Conservation (phyloP, 495 filamentous ascomycete genomes). For the Penicillium chermesinum region DNA sequence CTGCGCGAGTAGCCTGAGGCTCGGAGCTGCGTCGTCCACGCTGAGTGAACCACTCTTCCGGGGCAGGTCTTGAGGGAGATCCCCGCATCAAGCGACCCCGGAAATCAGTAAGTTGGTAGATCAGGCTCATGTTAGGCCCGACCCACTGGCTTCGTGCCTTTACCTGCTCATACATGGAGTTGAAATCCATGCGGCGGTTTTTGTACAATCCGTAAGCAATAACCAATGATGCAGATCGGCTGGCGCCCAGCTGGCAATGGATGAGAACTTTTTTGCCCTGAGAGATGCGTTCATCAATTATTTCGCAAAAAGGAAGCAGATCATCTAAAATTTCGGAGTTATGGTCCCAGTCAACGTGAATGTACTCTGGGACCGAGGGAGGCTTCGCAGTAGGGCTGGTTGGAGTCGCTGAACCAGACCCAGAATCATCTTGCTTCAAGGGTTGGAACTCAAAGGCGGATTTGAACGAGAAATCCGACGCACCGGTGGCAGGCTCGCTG, state of each 20-base stretch:
- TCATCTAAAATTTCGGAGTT: constrained; percentile 93
- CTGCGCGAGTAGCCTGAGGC: constrained; percentile 27
- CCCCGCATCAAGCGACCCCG: constrained; percentile 39
- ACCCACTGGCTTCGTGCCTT: constrained; percentile 93
- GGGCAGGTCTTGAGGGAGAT: constrained; percentile 34
- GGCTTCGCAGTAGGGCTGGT: constrained; percentile 37
- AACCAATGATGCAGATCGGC: constrained; percentile 91
- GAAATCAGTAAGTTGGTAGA: constrained; percentile 96
- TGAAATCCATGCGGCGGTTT: constrained; percentile 79
- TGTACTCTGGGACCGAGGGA: constrained; percentile 71
- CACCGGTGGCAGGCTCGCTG: constrained; percentile 61
- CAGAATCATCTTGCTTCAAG: too few species aligned
- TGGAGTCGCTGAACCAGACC: constrained; percentile 47
- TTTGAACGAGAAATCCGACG: constrained; percentile 62
- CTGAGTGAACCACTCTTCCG: constrained; percentile 33
- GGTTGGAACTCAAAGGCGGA: constrained; percentile 60
- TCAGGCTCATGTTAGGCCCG: constrained; percentile 95
- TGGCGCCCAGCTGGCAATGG: constrained; percentile 94
- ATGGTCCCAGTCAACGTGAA: constrained; percentile 96
- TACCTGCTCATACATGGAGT: constrained; percentile 87
- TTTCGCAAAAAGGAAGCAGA: constrained; percentile 74
- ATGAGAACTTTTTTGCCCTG: constrained; percentile 83
- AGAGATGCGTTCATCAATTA: constrained; percentile 72
- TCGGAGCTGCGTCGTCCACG: constrained; percentile 30
- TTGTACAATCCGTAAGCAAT: constrained; percentile 96